Evolutionary conservation across 345 rosid species (phyloP), one percentile per base, ranked within the genome.

Genomic region (Syzygium grande): DNA sequence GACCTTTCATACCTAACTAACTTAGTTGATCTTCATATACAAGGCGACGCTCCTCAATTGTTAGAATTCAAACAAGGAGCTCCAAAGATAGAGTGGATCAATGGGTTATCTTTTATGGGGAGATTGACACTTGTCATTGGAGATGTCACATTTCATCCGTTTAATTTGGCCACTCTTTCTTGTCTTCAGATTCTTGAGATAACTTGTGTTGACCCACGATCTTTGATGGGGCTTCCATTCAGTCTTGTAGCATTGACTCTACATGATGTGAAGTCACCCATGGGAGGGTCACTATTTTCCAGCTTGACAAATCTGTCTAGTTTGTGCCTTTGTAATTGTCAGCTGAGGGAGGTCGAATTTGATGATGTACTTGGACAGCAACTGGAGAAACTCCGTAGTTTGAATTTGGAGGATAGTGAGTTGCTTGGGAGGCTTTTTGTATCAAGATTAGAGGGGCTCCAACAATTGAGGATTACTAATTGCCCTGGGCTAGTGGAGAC

Each of bases 31-130:
- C 61, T 56, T 56, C 61, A 56, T 23, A 56, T 56, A 56, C 0
- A 6, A 3, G 61, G n/a, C 0, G 2, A 10, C n/a, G 23, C n/a
- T 23, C 61, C 1, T 23, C 4, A n/a, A 13, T 56, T 56, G 61
- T 56, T 1, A 0, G n/a, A 56, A 56, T 56, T 56, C 0, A 56
- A 14, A 56, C n/a, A 4, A 0, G 61, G n/a, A 23, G 61, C 25
- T 23, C 61, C 61, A 56, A 23, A 56, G 12, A 56, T 56, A 56
- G n/a, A 56, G 61, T 56, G 61, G 61, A 56, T 56, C 14, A 12
- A 23, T 4, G 13, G 61, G 25, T 56, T 56, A 56, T 56, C 61
- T 56, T 23, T 9, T 56, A 4, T 56, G n/a, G n/a, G 23, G 27
- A 56, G n/a, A 9, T 56, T 56, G 12, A 56, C n/a, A 56, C 14